A percentile compares a stretch with the other conserved stretches of the same genome.
These are phyloP conservation scores for Sugiyamaella marilandica DNA, from an alignment of 805 yeast species.

Conservation along the genomic window DNA sequence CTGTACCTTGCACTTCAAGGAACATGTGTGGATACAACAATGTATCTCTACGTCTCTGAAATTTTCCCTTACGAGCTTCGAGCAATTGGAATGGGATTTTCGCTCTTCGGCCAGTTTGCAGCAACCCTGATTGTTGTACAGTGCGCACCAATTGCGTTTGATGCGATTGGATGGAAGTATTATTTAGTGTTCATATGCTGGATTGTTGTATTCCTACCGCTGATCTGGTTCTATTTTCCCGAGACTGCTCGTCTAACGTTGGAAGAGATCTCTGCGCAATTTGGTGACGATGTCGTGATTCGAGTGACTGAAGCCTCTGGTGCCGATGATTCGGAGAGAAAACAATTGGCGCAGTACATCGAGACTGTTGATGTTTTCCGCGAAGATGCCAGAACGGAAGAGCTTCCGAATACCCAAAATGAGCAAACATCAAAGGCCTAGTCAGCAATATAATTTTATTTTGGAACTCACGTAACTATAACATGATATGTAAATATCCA, in stretches of 20 bases:
- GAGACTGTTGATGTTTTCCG: constrained; percentile 4
- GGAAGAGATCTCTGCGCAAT: constrained; percentile 39
- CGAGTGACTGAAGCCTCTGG: constrained; percentile 8
- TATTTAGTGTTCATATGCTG: constrained; percentile 33
- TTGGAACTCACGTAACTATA: not conserved
- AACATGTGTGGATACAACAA: constrained; percentile 10
- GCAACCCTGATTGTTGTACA: constrained; percentile 26
- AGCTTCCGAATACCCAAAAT: not conserved
- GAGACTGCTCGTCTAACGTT: constrained; percentile 39
- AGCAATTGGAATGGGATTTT: constrained; percentile 37
- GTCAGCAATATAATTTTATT: not conserved
- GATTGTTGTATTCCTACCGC: constrained; percentile 6
- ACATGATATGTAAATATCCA: no score
- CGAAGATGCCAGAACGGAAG: not conserved
- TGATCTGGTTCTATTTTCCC: constrained; percentile 32
- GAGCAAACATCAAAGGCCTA: no score
- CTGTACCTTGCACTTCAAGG: constrained; percentile 10
- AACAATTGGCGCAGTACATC: constrained; percentile 3
- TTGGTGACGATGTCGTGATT: constrained; percentile 29
- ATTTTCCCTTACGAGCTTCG: constrained; percentile 29
- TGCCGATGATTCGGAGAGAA: constrained; percentile 5
- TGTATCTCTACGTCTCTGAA: constrained; percentile 13
- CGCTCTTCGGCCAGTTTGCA: constrained; percentile 16
- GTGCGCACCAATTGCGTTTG: constrained; percentile 35
- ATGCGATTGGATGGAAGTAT: constrained; percentile 39